A percentile compares a stretch with the other conserved stretches of the same genome.
These are phyloP conservation scores for Metarhizium sp. DNA, from an alignment of 2,329 filamentous ascomycete species.

Conservation along the genomic window DNA sequence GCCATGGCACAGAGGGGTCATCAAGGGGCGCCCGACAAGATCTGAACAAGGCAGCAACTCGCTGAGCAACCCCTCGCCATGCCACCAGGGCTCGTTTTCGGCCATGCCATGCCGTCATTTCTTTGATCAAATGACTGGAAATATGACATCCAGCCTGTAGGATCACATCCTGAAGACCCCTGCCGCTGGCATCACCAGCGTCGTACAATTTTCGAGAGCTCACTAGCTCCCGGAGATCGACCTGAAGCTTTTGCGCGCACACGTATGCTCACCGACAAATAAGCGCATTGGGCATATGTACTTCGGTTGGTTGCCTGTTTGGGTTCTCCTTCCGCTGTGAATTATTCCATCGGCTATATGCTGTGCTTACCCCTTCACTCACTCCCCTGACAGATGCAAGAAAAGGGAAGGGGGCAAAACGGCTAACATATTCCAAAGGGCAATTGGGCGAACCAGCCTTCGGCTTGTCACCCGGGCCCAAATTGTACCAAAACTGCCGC, in stretches of 20 bases:
- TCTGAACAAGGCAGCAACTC: neutral
- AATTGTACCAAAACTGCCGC: neutral
- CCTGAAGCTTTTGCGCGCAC: neutral
- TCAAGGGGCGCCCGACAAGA: neutral
- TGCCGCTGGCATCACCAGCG: neutral
- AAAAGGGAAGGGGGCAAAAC: no score
- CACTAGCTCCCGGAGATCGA: neutral
- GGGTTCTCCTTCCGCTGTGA: neutral
- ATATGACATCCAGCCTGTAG: neutral
- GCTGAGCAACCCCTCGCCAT: neutral
- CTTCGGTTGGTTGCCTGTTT: neutral
- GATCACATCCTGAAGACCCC: neutral
- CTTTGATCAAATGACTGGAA: neutral
- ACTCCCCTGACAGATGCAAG: neutral
- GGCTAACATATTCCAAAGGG: neutral
- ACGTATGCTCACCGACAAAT: neutral
- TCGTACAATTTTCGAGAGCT: neutral
- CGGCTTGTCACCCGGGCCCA: neutral
- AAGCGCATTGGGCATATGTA: neutral
- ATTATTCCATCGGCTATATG: neutral
- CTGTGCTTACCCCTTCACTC: neutral
- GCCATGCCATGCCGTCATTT: neutral
- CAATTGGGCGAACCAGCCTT: neutral
- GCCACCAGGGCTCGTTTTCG: neutral
- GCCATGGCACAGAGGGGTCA: neutral